These are phyloP conservation scores for Pyronema domesticum DNA, from an alignment of 495 filamentous ascomycete species.

Conservation along the genomic window DNA sequence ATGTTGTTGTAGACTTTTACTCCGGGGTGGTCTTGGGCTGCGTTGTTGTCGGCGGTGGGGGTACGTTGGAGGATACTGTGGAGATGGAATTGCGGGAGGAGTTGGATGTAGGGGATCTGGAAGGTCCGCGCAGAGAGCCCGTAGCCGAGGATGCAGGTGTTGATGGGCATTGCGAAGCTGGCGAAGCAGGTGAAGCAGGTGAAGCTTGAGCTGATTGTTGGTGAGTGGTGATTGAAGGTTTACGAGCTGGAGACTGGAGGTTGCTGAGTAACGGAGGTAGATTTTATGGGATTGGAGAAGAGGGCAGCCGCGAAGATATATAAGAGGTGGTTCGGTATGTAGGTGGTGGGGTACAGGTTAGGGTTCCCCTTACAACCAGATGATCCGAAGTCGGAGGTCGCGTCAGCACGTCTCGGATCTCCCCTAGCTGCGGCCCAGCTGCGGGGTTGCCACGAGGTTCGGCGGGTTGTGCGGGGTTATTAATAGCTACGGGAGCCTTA, in stretches of 20 bases:
- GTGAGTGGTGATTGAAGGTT: neutral
- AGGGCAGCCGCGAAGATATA: neutral
- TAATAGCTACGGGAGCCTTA: too few species aligned
- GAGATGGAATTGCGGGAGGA: conserved; percentile 45
- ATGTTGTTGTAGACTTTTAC: conserved; percentile 43
- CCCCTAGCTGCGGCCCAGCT: too few species aligned
- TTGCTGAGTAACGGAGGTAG: too few species aligned
- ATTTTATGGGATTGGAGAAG: neutral
- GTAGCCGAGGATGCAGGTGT: conserved; percentile 46
- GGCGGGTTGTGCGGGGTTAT: too few species aligned
- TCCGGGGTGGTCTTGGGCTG: conserved; percentile 42
- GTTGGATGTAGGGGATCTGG: conserved; percentile 70
- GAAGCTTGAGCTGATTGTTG: neutral
- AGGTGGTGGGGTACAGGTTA: neutral
- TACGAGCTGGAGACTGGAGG: neutral
- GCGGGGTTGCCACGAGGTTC: too few species aligned
- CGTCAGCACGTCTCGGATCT: too few species aligned
- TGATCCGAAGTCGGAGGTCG: neutral
- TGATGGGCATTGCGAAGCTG: conserved; percentile 15
- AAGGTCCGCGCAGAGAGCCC: conserved; percentile 75
- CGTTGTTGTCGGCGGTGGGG: conserved; percentile 40
- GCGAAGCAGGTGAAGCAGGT: neutral
- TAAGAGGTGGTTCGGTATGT: neutral
- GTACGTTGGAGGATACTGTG: conserved; percentile 65
- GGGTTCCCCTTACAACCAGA: neutral